Evolutionary conservation across 2,329 filamentous ascomycete species (phyloP).

Genomic region (Tothia fuscella): DNA sequence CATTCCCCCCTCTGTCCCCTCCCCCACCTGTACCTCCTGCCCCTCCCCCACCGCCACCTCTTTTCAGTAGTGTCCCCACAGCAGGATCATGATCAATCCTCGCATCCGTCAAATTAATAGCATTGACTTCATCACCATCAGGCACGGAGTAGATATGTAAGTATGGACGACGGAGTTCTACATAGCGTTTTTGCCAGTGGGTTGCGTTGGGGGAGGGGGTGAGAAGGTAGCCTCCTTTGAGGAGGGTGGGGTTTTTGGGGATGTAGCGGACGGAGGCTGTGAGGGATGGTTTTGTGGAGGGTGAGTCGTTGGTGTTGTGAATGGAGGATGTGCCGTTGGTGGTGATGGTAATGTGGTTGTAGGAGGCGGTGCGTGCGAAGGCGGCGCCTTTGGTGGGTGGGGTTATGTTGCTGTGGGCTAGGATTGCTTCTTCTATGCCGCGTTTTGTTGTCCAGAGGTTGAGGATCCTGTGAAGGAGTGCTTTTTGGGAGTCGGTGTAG

Average conservation of each 20-base stretch:
- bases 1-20: conserved; percentile 27
- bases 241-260: conserved; percentile 57
- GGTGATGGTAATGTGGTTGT: conserved; percentile 41
- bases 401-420: conserved; percentile 43
- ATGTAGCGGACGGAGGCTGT: conserved; percentile 66
- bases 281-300: conserved; percentile 46
- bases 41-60: conserved; percentile 28
- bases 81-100: conserved; percentile 89
- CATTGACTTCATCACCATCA: conserved; percentile 80
- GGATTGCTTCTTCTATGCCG: conserved; percentile 32
- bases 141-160: conserved; percentile 77
- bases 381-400: conserved; percentile 53
- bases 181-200: conserved; percentile 83
- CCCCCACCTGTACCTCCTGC: too few relatives aligned
- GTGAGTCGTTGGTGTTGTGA: conserved; percentile 55
- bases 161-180: conserved; percentile 84
- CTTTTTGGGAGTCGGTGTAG: conserved; percentile 23
- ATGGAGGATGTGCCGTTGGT: conserved; percentile 57
- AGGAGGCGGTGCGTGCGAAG: conserved; percentile 29
- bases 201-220: conserved; percentile 71
- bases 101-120: conserved; percentile 79
- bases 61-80: conserved; percentile 63
- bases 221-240: conserved; percentile 81
- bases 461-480: conserved; percentile 42
- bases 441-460: conserved; percentile 48